A percentile compares a stretch with the other conserved stretches of the same genome.
These are phyloP conservation scores for Wallemia hederae DNA, from an alignment of 1,284 basidiomycete species.

Conservation along the genomic window DNA sequence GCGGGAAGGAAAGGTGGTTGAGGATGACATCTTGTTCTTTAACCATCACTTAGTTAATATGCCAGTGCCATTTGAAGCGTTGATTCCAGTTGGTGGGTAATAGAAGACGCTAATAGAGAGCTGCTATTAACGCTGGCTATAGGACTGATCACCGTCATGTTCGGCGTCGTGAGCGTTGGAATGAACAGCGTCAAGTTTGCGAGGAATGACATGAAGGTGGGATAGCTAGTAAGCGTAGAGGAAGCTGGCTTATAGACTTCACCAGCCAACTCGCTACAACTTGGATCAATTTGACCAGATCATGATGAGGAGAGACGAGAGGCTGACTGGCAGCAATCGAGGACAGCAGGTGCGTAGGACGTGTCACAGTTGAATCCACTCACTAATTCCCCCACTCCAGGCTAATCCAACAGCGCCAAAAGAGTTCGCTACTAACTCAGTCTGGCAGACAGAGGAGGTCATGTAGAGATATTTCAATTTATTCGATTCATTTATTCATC, in stretches of 20 bases:
- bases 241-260: neutral
- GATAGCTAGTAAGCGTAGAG: neutral
- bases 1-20: too few relatives aligned
- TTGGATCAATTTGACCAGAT: constrained; percentile 15
- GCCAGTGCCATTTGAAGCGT: constrained; percentile 15
- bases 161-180: constrained; percentile 14
- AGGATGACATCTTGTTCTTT: too few relatives aligned
- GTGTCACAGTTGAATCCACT: neutral
- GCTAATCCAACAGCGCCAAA: neutral
- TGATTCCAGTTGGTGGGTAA: constrained; percentile 12
- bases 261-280: constrained; percentile 12
- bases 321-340: constrained; percentile 12
- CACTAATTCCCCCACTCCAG: neutral
- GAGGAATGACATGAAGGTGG: constrained; percentile 15
- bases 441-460: neutral
- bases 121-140: neutral
- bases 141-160: constrained; percentile 13
- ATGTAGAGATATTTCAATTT: neutral
- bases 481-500: neutral
- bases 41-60: constrained; percentile 6
- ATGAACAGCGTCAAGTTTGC: constrained; percentile 11
- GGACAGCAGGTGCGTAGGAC: constrained; percentile 13
- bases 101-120: neutral
- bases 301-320: constrained; percentile 15
- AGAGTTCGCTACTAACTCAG: neutral